Conservation (phyloP, 2,329 filamentous ascomycete species). For the Trichophyton schoenleinii region DNA sequence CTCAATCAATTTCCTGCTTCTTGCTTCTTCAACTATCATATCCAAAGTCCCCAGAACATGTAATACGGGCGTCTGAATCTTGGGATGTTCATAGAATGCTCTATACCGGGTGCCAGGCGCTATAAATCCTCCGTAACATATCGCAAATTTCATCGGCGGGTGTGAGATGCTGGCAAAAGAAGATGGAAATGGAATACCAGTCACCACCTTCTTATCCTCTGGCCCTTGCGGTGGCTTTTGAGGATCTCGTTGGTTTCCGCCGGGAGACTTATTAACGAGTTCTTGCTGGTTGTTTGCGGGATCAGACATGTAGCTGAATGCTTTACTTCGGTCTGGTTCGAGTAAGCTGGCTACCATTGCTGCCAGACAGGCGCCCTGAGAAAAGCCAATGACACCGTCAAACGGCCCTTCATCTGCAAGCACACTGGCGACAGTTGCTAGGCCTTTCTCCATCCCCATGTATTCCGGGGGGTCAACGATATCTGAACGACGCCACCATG, state of each 20-base stretch:
- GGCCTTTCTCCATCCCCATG: conserved; percentile 54
- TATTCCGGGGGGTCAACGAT: conserved; percentile 55
- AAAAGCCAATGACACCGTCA: conserved; percentile 71
- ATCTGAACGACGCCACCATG: conserved; percentile 61
- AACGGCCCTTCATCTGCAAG: conserved; percentile 54
- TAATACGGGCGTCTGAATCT: conserved; percentile 62
- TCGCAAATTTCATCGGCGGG: conserved; percentile 54
- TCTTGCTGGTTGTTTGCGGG: conserved; percentile 12
- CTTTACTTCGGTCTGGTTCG: conserved; percentile 41
- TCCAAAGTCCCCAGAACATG: conserved; percentile 77
- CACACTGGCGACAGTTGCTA: conserved; percentile 49
- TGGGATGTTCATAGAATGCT: conserved; percentile 58
- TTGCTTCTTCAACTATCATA: conserved; percentile 69
- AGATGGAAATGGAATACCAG: conserved; percentile 42
- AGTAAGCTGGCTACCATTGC: conserved; percentile 60
- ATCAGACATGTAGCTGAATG: conserved; percentile 35
- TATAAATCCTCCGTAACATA: conserved; percentile 66
- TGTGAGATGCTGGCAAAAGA: conserved; percentile 37
- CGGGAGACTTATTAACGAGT: background rate
- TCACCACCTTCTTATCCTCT: conserved; percentile 12
- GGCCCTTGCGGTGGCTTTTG: background rate
- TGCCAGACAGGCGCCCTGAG: conserved; percentile 62
- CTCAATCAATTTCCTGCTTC: conserved; percentile 56
- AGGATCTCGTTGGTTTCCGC: background rate
- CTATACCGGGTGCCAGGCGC: conserved; percentile 49